A percentile compares a stretch with the other conserved stretches of the same genome.
These are phyloP conservation scores for Cadophora luteo-olivacea DNA, from an alignment of 2,329 filamentous ascomycete species.

Conservation along the genomic window DNA sequence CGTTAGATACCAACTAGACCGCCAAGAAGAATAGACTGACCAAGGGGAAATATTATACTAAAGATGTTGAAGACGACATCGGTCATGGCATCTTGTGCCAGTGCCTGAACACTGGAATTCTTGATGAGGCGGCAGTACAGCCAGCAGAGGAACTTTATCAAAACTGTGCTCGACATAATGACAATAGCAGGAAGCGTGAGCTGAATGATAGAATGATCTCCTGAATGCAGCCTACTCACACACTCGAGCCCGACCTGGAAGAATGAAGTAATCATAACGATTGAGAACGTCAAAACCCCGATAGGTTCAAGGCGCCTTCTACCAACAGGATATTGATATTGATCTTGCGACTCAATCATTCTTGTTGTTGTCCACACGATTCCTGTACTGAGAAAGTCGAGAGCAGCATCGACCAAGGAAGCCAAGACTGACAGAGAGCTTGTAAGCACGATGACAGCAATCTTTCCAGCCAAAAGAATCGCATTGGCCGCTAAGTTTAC, in stretches of 20 bases:
- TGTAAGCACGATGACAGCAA: constrained; percentile 60
- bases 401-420: constrained; percentile 65
- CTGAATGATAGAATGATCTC: constrained; percentile 53
- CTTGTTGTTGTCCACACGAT: constrained; percentile 67
- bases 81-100: constrained; percentile 69
- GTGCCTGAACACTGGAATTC: constrained; percentile 67
- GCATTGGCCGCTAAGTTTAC: constrained; percentile 67
- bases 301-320: constrained; percentile 63
- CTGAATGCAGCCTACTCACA: constrained; percentile 60
- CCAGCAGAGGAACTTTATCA: constrained; percentile 66
- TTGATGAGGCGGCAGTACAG: constrained; percentile 64
- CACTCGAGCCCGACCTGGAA: constrained; percentile 66
- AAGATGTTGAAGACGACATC: constrained; percentile 70
- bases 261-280: constrained; percentile 69
- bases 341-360: constrained; percentile 56
- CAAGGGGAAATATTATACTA: constrained; percentile 65
- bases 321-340: constrained; percentile 60
- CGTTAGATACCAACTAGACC: not conserved
- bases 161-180: constrained; percentile 62
- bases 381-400: constrained; percentile 64
- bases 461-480: constrained; percentile 60
- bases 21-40: constrained; percentile 34
- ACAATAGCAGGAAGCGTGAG: constrained; percentile 60
- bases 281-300: constrained; percentile 67
- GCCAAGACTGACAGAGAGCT: constrained; percentile 66